Evolutionary conservation across 1,139 yeast genomes (phyloP), one percentile per base, ranked within the genome.

Genomic region (Lodderomyces beijingensis): DNA sequence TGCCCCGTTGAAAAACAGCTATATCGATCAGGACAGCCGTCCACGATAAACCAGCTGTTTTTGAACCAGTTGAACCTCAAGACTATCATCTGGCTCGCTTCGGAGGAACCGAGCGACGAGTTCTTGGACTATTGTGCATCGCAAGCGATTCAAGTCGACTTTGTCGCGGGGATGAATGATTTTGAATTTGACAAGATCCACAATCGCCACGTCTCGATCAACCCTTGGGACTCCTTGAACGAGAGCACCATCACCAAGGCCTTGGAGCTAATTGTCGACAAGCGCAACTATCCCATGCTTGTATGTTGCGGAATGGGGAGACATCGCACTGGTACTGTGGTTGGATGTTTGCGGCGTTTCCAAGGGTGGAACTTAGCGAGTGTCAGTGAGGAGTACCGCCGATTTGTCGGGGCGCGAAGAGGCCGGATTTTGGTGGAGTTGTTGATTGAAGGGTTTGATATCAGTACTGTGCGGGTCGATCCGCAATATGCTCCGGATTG

Each of bases 291-390:
- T 49, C 97, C 98, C 0, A 49, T 89, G 41, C 62, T 91, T 32
- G 91, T 88, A 5, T 89, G 97, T 57, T 91, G 97, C 51, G 96
- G 96, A 9, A 89, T 89, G 97, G 98, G 98, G 0, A 67, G 97
- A 45, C 97, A 91, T 55, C 70, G 97, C 40, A 88, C 96, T 0
- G 98, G 98, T 1, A 88, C 96, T 0, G 95, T 91, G 2, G 77
- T 91, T 36, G 98, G 98, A 1, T 91, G 97, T 56, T 63, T 91
- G 32, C 65, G 98, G 42, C 70, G 95, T 41, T 61, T 91, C 18
- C 96, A 89, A 64, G 91, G 94, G 14, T 91, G 98, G 98, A 91
- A 91, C 51, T 64, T 89, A 51, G 96, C 97, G 9, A 63, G 94
- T 57, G 93, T 89, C 2, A 78, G 89, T 38, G 98, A 91, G 52